Conservation (phyloP, 2,329 filamentous ascomycete species). For the Alternaria panax region DNA sequence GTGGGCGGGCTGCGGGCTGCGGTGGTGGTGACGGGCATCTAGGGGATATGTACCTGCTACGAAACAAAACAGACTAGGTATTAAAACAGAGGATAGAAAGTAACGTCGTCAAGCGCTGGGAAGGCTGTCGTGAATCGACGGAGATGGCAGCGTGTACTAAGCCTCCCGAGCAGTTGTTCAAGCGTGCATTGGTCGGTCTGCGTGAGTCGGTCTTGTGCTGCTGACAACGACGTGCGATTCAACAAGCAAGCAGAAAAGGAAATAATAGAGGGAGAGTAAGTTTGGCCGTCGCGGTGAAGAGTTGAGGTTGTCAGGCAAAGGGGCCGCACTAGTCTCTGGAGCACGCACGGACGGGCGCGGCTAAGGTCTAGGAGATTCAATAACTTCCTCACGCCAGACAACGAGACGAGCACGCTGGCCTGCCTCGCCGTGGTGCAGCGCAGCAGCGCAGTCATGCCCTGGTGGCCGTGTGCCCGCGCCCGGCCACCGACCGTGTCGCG, state of each 20-base stretch:
- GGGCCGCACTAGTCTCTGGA: slow-evolving; percentile 24
- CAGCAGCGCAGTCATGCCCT: not conserved
- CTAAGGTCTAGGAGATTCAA: slow-evolving; percentile 18
- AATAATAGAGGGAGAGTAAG: slow-evolving; percentile 46
- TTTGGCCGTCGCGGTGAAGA: slow-evolving; percentile 35
- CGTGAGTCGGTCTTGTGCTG: slow-evolving; percentile 32
- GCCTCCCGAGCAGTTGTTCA: slow-evolving; percentile 49
- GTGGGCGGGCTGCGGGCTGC: slow-evolving; percentile 28
- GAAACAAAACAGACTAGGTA: slow-evolving; percentile 40
- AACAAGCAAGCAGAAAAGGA: slow-evolving; percentile 42
- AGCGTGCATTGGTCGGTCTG: slow-evolving; percentile 48
- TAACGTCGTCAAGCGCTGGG: slow-evolving; percentile 42
- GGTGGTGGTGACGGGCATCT: slow-evolving; percentile 18
- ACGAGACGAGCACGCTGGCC: slow-evolving; percentile 15
- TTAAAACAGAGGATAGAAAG: slow-evolving; percentile 50
- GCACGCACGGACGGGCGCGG: slow-evolving; percentile 21
- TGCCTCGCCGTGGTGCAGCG: slow-evolving; percentile 7
- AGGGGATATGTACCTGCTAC: slow-evolving; percentile 37
- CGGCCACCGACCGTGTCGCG: not conserved
- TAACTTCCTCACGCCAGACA: slow-evolving; percentile 18
- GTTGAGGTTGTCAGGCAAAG: slow-evolving; percentile 31
- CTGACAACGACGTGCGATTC: slow-evolving; percentile 33
- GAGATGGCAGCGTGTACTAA: slow-evolving; percentile 52
- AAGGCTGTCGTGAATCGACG: slow-evolving; percentile 49
- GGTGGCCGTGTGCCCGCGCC: not conserved